Conservation (phyloP, 768 basidiomycete genomes). For the Tylopilus rubrobrunneus region DNA sequence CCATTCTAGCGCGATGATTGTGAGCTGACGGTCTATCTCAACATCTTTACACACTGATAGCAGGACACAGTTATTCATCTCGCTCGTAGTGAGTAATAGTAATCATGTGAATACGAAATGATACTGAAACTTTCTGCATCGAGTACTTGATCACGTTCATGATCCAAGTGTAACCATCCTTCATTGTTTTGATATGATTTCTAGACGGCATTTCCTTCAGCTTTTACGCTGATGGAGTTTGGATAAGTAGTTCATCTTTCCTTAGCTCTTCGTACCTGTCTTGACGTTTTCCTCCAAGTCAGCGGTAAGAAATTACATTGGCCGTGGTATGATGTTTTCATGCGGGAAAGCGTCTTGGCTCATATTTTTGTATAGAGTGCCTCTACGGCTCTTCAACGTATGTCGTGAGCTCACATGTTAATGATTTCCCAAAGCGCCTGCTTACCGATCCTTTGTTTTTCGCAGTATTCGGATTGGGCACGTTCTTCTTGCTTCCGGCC, state of each 20-base stretch:
- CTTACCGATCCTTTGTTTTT: neutral
- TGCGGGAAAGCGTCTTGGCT: neutral
- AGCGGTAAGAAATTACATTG: conserved; percentile 8
- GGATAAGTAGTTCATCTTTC: conserved; percentile 16
- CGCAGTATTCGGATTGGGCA: conserved; percentile 11
- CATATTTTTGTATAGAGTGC: neutral
- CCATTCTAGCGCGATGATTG: neutral
- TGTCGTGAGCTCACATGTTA: neutral
- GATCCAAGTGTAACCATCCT: conserved; percentile 12
- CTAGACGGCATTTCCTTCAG: neutral
- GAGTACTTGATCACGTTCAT: conserved; percentile 10
- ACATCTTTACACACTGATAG: neutral
- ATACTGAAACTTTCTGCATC: neutral
- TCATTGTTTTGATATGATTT: neutral
- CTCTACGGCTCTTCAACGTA: conserved; percentile 8
- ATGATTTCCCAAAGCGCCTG: neutral
- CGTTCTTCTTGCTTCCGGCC: neutral
- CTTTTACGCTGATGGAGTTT: conserved; percentile 21
- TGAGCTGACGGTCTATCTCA: neutral
- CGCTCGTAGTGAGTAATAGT: neutral
- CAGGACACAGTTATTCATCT: neutral
- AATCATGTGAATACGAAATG: neutral
- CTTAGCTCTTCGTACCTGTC: neutral
- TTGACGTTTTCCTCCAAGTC: neutral
- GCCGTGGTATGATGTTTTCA: conserved; percentile 11